phyloP scores from a whole-genome alignment of 108 stramenopile species.

The Stephanodiscus triporus region DNA sequence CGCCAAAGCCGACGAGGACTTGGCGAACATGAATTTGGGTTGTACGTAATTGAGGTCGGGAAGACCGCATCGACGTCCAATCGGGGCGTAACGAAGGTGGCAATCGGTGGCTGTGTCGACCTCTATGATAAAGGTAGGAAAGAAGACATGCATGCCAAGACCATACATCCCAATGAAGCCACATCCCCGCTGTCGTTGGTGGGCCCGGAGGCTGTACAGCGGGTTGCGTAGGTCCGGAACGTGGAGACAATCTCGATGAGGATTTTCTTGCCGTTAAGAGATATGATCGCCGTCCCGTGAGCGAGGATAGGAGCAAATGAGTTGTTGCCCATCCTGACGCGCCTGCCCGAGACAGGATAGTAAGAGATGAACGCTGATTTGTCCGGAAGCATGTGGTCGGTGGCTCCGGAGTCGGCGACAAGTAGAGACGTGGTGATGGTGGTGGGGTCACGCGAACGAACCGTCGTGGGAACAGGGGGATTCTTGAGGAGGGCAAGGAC shows the following conservation, averaged over 20 bases:
- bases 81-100: conserved; percentile 7
- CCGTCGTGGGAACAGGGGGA: too few species aligned
- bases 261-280: conserved; percentile 18
- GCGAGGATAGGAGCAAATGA: background rate
- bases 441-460: background rate
- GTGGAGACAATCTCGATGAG: conserved; percentile 20
- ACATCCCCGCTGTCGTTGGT: conserved; percentile 9
- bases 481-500: too few species aligned
- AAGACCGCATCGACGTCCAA: background rate
- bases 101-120: conserved; percentile 20
- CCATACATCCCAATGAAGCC: conserved; percentile 10
- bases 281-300: conserved; percentile 1
- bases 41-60: conserved; percentile 2
- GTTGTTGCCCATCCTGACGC: conserved; percentile 1
- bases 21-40: background rate
- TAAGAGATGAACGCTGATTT: conserved; percentile 20
- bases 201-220: conserved; percentile 13
- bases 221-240: conserved; percentile 16
- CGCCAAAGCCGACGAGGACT: background rate
- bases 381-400: conserved; percentile 23
- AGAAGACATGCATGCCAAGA: conserved; percentile 9
- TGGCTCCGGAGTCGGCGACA: conserved; percentile 19
- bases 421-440: background rate
- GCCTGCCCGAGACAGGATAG: background rate
- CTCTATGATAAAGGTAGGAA: conserved; percentile 14